phyloP scores from a whole-genome alignment of 306 rosid species.

The Dryas alaskensis region DNA sequence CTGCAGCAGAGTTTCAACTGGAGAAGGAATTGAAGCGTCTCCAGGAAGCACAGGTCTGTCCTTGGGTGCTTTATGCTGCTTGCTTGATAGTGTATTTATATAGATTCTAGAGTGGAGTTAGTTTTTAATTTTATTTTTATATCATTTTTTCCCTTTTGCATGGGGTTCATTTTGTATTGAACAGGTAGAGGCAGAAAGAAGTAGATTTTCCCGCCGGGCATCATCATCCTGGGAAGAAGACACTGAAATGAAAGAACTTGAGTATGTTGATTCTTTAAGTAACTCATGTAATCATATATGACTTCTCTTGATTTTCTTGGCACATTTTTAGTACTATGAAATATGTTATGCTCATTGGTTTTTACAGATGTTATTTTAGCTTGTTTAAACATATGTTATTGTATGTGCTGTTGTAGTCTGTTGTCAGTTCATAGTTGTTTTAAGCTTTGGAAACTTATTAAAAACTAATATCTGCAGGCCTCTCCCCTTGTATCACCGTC shows the following conservation, averaged over 20 bases:
- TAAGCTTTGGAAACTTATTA: slow-evolving; percentile 25
- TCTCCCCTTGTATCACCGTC: slow-evolving; percentile 91
- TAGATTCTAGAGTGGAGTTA: slow-evolving; percentile 23
- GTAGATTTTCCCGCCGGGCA: slow-evolving; percentile 70
- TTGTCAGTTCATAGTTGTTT: slow-evolving; percentile 17
- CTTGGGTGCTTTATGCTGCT: slow-evolving; percentile 26
- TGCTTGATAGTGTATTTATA: slow-evolving; percentile 17
- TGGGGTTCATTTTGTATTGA: slow-evolving; percentile 23
- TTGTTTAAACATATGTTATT: neutral
- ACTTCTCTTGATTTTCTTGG: neutral
- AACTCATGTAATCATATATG: neutral
- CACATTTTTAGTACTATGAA: neutral
- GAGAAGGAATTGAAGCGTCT: slow-evolving; percentile 91
- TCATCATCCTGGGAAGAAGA: slow-evolving; percentile 96
- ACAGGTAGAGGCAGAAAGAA: slow-evolving; percentile 93
- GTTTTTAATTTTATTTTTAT: neutral
- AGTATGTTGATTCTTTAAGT: slow-evolving; percentile 54
- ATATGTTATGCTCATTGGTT: neutral
- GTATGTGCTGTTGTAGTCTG: neutral
- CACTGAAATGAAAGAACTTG: slow-evolving; percentile 82
- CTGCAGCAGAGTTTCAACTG: slow-evolving; percentile 90
- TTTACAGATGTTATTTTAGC: neutral
- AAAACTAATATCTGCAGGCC: slow-evolving; percentile 55
- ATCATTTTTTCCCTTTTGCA: neutral
- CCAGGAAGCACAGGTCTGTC: slow-evolving; percentile 79